Evolutionary conservation across 352 stramenopile genomes (phyloP).

Genomic region (Ophiocytium majus): DNA sequence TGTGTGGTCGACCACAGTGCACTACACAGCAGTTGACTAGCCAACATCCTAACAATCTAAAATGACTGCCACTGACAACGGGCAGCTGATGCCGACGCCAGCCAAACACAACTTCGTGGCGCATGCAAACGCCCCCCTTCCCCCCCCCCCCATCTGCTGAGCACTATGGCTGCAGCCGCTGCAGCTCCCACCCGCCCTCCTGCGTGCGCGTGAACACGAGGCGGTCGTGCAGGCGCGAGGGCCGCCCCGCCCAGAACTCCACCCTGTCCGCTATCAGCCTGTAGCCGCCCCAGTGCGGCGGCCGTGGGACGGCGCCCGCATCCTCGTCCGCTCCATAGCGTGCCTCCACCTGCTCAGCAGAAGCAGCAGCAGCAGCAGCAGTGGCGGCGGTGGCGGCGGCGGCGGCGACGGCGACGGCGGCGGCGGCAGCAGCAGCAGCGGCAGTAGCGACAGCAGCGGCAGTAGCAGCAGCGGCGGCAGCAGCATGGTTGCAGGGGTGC

Average conservation of each 20-base stretch:
- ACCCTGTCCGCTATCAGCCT: constrained; percentile 59
- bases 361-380: background rate
- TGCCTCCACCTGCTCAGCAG: background rate
- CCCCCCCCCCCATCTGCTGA: constrained; percentile 29
- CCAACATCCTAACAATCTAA: too few species aligned
- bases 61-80: too few species aligned
- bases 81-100: too few species aligned
- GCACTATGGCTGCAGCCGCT: constrained; percentile 64
- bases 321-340: background rate
- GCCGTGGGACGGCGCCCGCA: constrained; percentile 44
- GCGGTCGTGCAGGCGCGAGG: constrained; percentile 59
- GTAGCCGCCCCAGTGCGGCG: constrained; percentile 60
- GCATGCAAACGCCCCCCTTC: constrained; percentile 26
- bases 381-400: too few species aligned
- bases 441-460: too few species aligned
- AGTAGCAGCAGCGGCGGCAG: too few species aligned
- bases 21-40: too few species aligned
- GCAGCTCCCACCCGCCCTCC: constrained; percentile 44
- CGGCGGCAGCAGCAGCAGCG: background rate
- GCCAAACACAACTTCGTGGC: too few species aligned
- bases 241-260: constrained; percentile 62
- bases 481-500: too few species aligned
- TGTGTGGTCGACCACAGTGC: too few species aligned
- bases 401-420: background rate
- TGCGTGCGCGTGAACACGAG: constrained; percentile 47